A percentile compares a stretch with the other conserved stretches of the same genome.
These are phyloP conservation scores for Pterula multifida DNA, from an alignment of 1,284 basidiomycete genomes.

Conservation along the genomic window DNA sequence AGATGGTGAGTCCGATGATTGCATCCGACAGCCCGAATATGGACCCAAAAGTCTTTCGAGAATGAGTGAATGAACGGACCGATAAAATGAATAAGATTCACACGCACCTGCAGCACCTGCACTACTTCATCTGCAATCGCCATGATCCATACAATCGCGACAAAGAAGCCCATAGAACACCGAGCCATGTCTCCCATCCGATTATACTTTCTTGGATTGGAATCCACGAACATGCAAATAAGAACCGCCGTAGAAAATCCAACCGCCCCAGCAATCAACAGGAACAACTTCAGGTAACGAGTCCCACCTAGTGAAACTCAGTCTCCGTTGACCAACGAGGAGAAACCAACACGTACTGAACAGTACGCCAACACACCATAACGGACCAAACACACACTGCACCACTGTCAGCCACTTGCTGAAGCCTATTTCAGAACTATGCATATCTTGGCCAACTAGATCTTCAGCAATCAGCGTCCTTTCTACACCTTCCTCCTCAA, in stretches of 20 bases:
- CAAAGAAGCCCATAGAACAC: conserved; percentile 81
- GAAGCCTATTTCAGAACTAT: conserved; percentile 37
- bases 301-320: background rate
- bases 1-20: conserved; percentile 92
- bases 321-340: background rate
- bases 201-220: conserved; percentile 50
- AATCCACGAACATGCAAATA: conserved; percentile 38
- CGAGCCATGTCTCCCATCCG: conserved; percentile 55
- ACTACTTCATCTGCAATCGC: conserved; percentile 92
- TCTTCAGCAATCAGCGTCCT: conserved; percentile 54
- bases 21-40: conserved; percentile 95
- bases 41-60: conserved; percentile 71
- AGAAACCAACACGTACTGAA: conserved; percentile 42
- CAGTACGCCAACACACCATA: conserved; percentile 64
- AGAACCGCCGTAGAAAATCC: conserved; percentile 44
- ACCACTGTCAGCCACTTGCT: conserved; percentile 74
- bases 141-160: conserved; percentile 91
- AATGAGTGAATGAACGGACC: conserved; percentile 2
- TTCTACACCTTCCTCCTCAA: conserved; percentile 15
- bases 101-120: conserved; percentile 62
- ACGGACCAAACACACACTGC: conserved; percentile 71
- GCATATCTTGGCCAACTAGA: conserved; percentile 49
- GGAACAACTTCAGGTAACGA: conserved; percentile 7
- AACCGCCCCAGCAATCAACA: conserved; percentile 38
- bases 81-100: background rate